A percentile compares a stretch with the other conserved stretches of the same genome.
Conservation (phyloP, 1,139 yeast species). For the Debaryomyces udenii region DNA sequence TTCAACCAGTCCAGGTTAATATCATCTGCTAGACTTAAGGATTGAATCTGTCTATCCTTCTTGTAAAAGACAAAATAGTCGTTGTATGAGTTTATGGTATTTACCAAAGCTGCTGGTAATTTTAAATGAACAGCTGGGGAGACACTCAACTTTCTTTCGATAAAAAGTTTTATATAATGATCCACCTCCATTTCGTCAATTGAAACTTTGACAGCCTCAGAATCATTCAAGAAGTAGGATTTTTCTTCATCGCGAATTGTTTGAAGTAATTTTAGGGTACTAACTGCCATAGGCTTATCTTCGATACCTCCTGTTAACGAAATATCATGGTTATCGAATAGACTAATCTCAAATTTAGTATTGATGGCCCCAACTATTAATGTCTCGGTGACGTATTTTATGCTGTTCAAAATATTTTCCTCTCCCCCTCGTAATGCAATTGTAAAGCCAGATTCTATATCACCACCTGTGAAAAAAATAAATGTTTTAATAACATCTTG, state of each 20-base stretch:
- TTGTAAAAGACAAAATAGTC: slow-evolving; percentile 37
- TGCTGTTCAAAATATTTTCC: slow-evolving; percentile 57
- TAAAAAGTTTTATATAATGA: slow-evolving; percentile 55
- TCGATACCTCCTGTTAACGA: slow-evolving; percentile 34
- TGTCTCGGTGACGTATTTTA: slow-evolving; percentile 81
- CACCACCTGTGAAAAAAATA: slow-evolving; percentile 77
- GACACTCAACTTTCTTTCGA: slow-evolving; percentile 58
- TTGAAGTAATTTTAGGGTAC: slow-evolving; percentile 14
- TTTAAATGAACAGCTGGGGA: slow-evolving; percentile 78
- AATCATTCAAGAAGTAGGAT: slow-evolving; percentile 12
- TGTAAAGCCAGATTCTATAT: slow-evolving; percentile 77
- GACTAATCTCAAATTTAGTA: slow-evolving; percentile 76
- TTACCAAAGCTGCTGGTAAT: slow-evolving; percentile 61
- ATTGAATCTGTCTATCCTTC: slow-evolving; percentile 28
- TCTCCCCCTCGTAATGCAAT: slow-evolving; percentile 78
- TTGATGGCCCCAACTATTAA: slow-evolving; percentile 78
- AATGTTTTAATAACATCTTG: slow-evolving; percentile 66
- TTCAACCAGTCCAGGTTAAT: slow-evolving; percentile 28
- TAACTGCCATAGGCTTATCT: slow-evolving; percentile 1
- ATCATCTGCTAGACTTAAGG: slow-evolving; percentile 22
- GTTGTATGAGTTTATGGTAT: slow-evolving; percentile 58
- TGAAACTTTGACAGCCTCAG: slow-evolving; percentile 16
- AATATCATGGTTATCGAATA: slow-evolving; percentile 73
- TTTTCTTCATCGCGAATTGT: slow-evolving; percentile 13
- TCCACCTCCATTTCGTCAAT: slow-evolving; percentile 37